A percentile compares a stretch with the other conserved stretches of the same genome.
These are phyloP conservation scores for Hypholoma fasciculare DNA, from an alignment of 768 basidiomycete species.

Conservation along the genomic window DNA sequence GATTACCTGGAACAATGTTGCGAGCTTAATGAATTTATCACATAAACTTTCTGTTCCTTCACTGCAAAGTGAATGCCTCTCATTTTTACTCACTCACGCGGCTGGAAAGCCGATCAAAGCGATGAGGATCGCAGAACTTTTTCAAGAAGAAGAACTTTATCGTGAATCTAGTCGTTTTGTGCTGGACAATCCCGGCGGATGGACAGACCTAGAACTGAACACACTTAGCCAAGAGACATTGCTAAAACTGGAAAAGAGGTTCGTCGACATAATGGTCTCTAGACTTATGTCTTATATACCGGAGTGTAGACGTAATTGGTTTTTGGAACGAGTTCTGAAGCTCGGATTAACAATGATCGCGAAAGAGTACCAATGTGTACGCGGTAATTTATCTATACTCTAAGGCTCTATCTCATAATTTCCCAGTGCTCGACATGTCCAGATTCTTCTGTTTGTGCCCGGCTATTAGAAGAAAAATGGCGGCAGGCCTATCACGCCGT, in stretches of 20 bases:
- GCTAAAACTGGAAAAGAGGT: constrained; percentile 88
- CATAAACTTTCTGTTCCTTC: constrained; percentile 85
- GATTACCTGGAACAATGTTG: constrained; percentile 95
- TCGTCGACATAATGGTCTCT: constrained; percentile 11
- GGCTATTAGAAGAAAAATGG: constrained; percentile 92
- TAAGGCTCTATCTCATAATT: neutral
- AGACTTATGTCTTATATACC: neutral
- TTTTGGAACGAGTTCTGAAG: constrained; percentile 91
- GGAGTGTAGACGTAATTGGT: constrained; percentile 79
- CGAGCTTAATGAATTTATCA: constrained; percentile 86
- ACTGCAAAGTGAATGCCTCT: constrained; percentile 79
- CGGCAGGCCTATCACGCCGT: constrained; percentile 83
- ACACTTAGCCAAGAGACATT: constrained; percentile 82
- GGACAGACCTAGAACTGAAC: constrained; percentile 76
- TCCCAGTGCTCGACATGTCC: constrained; percentile 80
- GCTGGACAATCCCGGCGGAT: constrained; percentile 88
- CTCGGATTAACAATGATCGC: constrained; percentile 82
- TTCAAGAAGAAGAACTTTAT: constrained; percentile 88
- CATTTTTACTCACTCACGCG: constrained; percentile 89
- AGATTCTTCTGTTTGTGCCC: constrained; percentile 76
- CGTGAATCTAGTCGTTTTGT: constrained; percentile 91
- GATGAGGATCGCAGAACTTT: constrained; percentile 88
- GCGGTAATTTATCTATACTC: constrained; percentile 19
- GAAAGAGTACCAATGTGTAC: constrained; percentile 95
- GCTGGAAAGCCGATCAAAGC: constrained; percentile 93